Base-by-base conservation (phyloP, 2,329 filamentous ascomycete genomes). In the Cytospora chrysosperma region DNA sequence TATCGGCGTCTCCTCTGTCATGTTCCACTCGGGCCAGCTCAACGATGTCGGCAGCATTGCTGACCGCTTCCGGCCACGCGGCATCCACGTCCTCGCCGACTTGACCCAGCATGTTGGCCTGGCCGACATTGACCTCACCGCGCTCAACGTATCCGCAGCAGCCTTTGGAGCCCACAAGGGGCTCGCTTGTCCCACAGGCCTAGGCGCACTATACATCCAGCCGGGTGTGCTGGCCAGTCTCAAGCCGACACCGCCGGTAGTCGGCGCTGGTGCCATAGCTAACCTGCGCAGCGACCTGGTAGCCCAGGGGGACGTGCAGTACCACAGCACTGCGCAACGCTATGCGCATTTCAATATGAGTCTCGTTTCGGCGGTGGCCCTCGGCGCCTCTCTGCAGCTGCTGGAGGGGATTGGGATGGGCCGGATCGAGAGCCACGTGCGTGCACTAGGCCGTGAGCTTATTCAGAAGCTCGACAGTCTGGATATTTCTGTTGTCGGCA, bases 71-170 rank as follows among this genome's bases (percentile, higher is more conserved):
- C 59, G 72, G 12, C 69, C 68, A 0, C 50, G 59, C 9, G 72
- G 72, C 0, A 71, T 75, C 12, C 72, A 75, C 24, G 70, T 75
- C 2, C 67, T 75, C 0, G 71, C 67, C 1, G 74, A 75, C 57
- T 10, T 71, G 3, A 72, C 74, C 1, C 74, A 75, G 64, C 72
- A 73, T 9, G 72, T 73, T 15, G 76, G 75, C 1, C 73, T 77
- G 24, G 63, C 69, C 0, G 56, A 58, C 2, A 63, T 77, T 21
- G 71, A 76, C 49, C 67, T 74, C 5, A 56, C 63, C 28, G 63
- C 64, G 0, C 34, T 70, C 3, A 69, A 69, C 6, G 65, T 73
- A 0, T 75, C 74, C 3, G 74, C 72, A 1, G 73, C 68, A 1
- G 72, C 73, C 0, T 75, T 75, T 49, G 70, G 69, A 4, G 56